A percentile compares a stretch with the other conserved stretches of the same genome.
These are phyloP conservation scores for Xylariaceae sp. DNA, from an alignment of 2,329 filamentous ascomycete species.

Conservation along the genomic window DNA sequence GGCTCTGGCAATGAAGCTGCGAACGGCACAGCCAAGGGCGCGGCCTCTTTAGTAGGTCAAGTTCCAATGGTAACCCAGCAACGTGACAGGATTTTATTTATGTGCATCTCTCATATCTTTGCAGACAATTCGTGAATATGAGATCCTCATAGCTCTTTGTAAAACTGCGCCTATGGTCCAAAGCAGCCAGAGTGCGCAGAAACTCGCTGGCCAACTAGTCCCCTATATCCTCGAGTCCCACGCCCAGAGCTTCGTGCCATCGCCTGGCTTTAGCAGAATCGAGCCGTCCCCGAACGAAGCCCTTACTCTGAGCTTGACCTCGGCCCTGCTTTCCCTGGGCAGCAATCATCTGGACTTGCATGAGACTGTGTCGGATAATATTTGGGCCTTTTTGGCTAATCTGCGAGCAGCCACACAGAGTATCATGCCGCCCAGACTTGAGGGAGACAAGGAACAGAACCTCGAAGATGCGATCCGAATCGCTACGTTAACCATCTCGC, in stretches of 20 bases:
- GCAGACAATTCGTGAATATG: conserved; percentile 82
- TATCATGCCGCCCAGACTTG: conserved; percentile 48
- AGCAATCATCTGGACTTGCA: conserved; percentile 65
- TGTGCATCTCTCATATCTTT: conserved; percentile 19
- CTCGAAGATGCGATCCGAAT: conserved; percentile 63
- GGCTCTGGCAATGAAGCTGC: conserved; percentile 39
- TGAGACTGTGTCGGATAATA: conserved; percentile 57
- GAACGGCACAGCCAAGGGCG: conserved; percentile 45
- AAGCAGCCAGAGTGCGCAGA: conserved; percentile 66
- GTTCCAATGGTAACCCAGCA: conserved; percentile 53
- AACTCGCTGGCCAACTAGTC: conserved; percentile 70
- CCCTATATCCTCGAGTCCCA: conserved; percentile 85
- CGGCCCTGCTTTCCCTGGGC: conserved; percentile 76
- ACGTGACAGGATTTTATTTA: background rate
- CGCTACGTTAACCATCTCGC: conserved; percentile 72
- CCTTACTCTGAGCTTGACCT: conserved; percentile 71
- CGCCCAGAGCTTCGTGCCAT: conserved; percentile 68
- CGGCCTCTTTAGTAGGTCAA: conserved; percentile 42
- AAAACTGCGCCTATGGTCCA: conserved; percentile 76
- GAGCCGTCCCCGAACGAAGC: conserved; percentile 86
- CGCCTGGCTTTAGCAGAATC: conserved; percentile 75
- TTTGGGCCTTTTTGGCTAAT: conserved; percentile 67
- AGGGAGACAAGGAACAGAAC: conserved; percentile 53
- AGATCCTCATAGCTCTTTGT: conserved; percentile 85
- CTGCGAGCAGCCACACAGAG: conserved; percentile 59